Evolutionary conservation across 2,329 filamentous ascomycete species (phyloP).

Genomic region (Trichoderma koningiopsis): DNA sequence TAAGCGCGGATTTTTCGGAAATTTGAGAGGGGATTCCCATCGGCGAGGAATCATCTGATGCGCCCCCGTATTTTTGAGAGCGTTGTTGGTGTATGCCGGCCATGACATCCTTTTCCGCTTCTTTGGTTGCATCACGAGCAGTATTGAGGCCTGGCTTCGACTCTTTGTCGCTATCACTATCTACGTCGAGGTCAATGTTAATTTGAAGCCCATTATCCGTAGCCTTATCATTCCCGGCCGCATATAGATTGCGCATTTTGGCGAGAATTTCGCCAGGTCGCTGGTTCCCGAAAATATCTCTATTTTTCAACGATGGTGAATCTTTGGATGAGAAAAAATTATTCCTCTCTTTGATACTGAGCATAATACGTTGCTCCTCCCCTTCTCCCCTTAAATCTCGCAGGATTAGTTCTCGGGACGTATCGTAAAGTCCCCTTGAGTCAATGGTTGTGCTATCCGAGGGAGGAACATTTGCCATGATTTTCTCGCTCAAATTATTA

Average conservation of each 20-base stretch:
- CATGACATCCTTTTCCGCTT: slow-evolving; percentile 68
- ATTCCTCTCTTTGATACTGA: slow-evolving; percentile 87
- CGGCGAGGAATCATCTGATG: slow-evolving; percentile 50
- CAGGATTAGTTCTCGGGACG: slow-evolving; percentile 73
- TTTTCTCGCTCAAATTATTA: slow-evolving; percentile 89
- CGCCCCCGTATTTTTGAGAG: slow-evolving; percentile 57
- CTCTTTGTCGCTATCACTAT: slow-evolving; percentile 69
- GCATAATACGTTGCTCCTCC: slow-evolving; percentile 74
- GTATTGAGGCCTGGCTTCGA: slow-evolving; percentile 62
- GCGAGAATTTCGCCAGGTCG: slow-evolving; percentile 69
- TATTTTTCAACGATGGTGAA: slow-evolving; percentile 49
- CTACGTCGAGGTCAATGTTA: slow-evolving; percentile 69
- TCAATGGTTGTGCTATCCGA: slow-evolving; percentile 70
- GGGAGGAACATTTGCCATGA: slow-evolving; percentile 84
- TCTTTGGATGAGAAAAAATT: slow-evolving; percentile 72
- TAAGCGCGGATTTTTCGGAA: slow-evolving; percentile 62
- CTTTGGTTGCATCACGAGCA: slow-evolving; percentile 65
- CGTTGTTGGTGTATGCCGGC: slow-evolving; percentile 64
- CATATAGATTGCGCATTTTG: slow-evolving; percentile 63
- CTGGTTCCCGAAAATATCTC: slow-evolving; percentile 65
- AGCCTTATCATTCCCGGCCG: slow-evolving; percentile 50
- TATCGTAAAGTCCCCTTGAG: slow-evolving; percentile 64
- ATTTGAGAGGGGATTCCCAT: slow-evolving; percentile 60
- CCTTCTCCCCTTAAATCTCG: slow-evolving; percentile 77
- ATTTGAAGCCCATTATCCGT: slow-evolving; percentile 62